These are phyloP conservation scores for Glonium stellatum DNA, from an alignment of 495 filamentous ascomycete genomes.

Conservation along the genomic window DNA sequence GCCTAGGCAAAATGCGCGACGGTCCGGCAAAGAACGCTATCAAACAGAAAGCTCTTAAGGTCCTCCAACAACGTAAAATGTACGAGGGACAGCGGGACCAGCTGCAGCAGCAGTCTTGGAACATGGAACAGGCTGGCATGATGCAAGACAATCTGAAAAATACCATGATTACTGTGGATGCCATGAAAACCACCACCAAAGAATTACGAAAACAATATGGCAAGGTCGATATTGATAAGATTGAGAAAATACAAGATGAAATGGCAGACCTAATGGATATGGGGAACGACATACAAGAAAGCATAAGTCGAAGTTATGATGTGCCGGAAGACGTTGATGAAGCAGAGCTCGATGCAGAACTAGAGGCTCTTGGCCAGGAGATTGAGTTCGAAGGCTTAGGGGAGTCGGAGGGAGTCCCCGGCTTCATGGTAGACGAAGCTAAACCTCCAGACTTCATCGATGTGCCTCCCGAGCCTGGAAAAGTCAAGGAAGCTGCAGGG, in stretches of 20 bases:
- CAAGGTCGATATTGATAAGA: constrained; percentile 94
- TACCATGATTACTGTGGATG: constrained; percentile 96
- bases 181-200: constrained; percentile 94
- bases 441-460: constrained; percentile 79
- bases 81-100: constrained; percentile 94
- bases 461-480: constrained; percentile 49
- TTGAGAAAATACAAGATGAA: constrained; percentile 96
- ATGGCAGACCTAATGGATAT: constrained; percentile 98
- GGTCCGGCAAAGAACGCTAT: constrained; percentile 90
- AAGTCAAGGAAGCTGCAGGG: constrained; percentile 74
- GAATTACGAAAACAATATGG: constrained; percentile 90
- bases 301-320: constrained; percentile 87
- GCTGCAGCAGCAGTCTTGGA: constrained; percentile 92
- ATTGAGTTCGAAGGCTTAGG: constrained; percentile 62
- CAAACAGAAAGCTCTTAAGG: constrained; percentile 89
- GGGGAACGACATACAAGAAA: constrained; percentile 98
- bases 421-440: constrained; percentile 80
- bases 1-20: constrained; percentile 89
- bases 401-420: constrained; percentile 60
- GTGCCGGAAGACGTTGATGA: constrained; percentile 97
- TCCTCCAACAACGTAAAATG: constrained; percentile 91
- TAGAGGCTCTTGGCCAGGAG: constrained; percentile 88
- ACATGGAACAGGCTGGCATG: constrained; percentile 98
- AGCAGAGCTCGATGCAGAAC: constrained; percentile 90
- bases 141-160: constrained; percentile 99